Evolutionary conservation across 768 basidiomycete genomes (phyloP), one percentile per base, ranked within the genome.

Genomic region (Lentinula sp.): DNA sequence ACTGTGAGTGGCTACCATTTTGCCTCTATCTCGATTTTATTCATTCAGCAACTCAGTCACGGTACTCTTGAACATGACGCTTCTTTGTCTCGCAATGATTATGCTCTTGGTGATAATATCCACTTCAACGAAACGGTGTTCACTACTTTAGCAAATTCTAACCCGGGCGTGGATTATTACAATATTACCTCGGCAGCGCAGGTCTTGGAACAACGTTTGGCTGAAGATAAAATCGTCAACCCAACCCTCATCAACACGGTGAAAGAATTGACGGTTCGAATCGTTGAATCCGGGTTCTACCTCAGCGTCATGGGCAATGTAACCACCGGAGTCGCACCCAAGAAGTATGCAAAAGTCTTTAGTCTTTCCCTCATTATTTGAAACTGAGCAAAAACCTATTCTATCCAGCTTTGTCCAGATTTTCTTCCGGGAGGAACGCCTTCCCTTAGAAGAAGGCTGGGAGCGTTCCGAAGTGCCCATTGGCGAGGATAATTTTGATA

Each of bases 81-180:
- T n/a, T 60, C 59, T 39, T 49, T 60, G 32, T 60, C 59, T 4
- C 21, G 59, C n/a, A 49, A 31, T 37, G 59, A 60, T 32, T 23
- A 18, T 42, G 21, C 48, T 40, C 48, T 49, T 18, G 59, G 59
- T 42, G 59, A 60, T 48, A 31, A 48, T 31, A 9, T 50, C 31
- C 32, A 48, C 32, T 60, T 60, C 34, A 60, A 60, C 48, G 46
- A 49, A 16, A 34, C 55, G 11, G 21, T 64, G 8, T 58, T 48
- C 57, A 10, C 39, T 21, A 31, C 35, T n/a, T 31, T 57, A 9
- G 40, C 45, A 53, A 35, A 49, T 2, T 57, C 61, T 31, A 66
- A 65, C 34, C 63, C 59, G 10, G 63, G 63, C 23, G 40, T 43
- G 50, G 65, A 66, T 23, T 56, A 50, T 49, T 66, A 66, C 63